phyloP scores from a whole-genome alignment of 2,329 filamentous ascomycete species.

The Fusarium sacchari region DNA sequence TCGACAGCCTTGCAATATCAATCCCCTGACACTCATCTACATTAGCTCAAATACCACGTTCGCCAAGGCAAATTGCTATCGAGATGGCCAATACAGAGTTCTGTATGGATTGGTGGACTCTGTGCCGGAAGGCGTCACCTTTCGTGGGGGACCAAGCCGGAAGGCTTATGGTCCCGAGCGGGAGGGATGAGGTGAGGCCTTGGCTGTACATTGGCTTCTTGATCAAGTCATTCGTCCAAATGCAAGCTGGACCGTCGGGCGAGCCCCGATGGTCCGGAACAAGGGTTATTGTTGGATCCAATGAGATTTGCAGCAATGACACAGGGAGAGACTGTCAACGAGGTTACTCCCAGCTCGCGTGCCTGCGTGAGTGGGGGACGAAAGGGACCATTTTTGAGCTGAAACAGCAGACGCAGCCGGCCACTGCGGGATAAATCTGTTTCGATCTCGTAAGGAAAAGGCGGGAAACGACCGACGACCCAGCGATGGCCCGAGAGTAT shows the following conservation, averaged over 20 bases:
- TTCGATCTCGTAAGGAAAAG: constrained; percentile 38
- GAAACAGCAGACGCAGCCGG: not conserved
- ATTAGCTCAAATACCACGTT: not conserved
- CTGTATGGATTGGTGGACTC: not conserved
- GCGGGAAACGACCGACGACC: constrained; percentile 25
- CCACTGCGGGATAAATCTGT: not conserved
- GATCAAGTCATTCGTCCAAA: constrained; percentile 23
- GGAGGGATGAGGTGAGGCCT: not conserved
- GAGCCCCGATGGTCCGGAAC: constrained; percentile 40
- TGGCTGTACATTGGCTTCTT: constrained; percentile 18
- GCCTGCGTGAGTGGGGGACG: constrained; percentile 19
- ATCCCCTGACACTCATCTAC: not conserved
- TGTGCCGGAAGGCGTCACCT: not conserved
- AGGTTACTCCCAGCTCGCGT: constrained; percentile 17
- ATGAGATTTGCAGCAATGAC: constrained; percentile 17
- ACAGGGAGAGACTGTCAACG: constrained; percentile 6
- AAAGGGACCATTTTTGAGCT: constrained; percentile 18
- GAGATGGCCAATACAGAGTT: constrained; percentile 10
- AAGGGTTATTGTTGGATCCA: constrained; percentile 17
- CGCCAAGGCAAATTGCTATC: not conserved
- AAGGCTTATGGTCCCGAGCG: constrained; percentile 3
- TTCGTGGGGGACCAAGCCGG: constrained; percentile 30
- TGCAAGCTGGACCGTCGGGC: constrained; percentile 37
- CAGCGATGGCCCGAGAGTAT: constrained; percentile 34
- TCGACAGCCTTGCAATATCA: not conserved